Evolutionary conservation across 2,329 filamentous ascomycete species (phyloP), one percentile per base, ranked within the genome.

Genomic region (Pyricularia pennisetigena): DNA sequence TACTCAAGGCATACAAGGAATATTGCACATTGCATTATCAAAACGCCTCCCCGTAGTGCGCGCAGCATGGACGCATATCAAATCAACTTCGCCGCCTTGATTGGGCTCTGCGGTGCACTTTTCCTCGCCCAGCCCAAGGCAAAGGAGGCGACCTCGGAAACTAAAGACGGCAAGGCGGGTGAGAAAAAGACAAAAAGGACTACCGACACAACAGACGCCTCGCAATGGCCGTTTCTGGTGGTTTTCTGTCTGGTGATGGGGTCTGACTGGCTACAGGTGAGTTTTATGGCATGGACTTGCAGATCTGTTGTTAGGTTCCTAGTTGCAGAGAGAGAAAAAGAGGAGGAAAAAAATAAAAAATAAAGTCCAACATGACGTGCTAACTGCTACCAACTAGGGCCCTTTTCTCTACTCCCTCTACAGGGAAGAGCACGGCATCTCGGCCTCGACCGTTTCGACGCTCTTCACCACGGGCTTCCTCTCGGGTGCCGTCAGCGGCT

Each of bases 201-300:
- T 10, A 6, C 29, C 6, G 63, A 68, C 8, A 54, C n/a, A 24
- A 26, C 59, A 20, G 69, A 69, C 10, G 71, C 64, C 12, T 74
- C 74, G 1, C 74, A 75, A 66, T 71, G 72, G 70, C 70, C 76
- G 9, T 82, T 82, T 72, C 74, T 81, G 28, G 69, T 72, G 16
- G 82, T 84, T 32, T 85, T 83, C 67, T 77, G 80, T 69, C 76
- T 85, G 5, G 79, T 82, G 28, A 83, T 83, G 79, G 81, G 77
- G 66, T 79, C 82, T 9, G 82, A 85, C 73, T 85, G 82, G 82
- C 78, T 85, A 30, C 82, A 84, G 76, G 81, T 80, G 71, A 71
- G 74, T 32, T 28, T 10, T 8, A 24, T 32, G 49, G 8, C 8
- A 7, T 23, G 10, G 8, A 32, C 30, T 35, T n/a, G 3, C 35